Evolutionary conservation across 352 stramenopile genomes (phyloP), one percentile per base, ranked within the genome.

Genomic region (Globisporangium radiosum): DNA sequence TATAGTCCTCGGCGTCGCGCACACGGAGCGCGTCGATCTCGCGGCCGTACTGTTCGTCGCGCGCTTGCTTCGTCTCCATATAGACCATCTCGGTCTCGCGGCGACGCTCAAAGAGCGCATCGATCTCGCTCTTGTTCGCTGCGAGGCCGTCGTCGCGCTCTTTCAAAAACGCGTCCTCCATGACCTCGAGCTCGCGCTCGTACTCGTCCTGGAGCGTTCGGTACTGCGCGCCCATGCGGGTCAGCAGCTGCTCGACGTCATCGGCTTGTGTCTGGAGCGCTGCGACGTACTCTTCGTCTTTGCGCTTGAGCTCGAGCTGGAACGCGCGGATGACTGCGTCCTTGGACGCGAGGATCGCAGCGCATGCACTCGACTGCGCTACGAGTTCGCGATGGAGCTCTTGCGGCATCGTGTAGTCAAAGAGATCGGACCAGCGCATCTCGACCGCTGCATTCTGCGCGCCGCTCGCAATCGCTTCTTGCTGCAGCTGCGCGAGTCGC

Each of bases 241-340:
- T 71, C 2, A 98, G 69, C 11, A 98, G 70, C 54, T 91, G 81
- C 58, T 97, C 89, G 1, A 98, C 78, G 47, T 98, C 93, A 60
- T 95, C 82, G 1, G 81, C 76, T 59, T 97, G 90, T 19, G 90
- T 72, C 56, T 97, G 96, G 14, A 98, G 79, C 15, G 91, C 69
- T 17, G 81, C 92, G 40, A 98, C 92, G 64, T 98, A 98, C 66
- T 98, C 88, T 71, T 98, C 94, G 60, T 98, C 94, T 60, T 98
- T 98, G 37, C 69, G 72, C 54, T 97, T 97, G 9, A 98, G 71
- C 64, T 98, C 87, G 2, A 66, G 66, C 70, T 97, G 88, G 60
- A 98, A 97, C 57, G 95, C 88, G 36, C 71, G 77, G 61, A 97
- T 96, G 6, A 97, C 66, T 0, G 64, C 65, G 62, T 96, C 87